phyloP scores from a whole-genome alignment of 768 basidiomycete genomes.

The Hygrophorus pudorinus region DNA sequence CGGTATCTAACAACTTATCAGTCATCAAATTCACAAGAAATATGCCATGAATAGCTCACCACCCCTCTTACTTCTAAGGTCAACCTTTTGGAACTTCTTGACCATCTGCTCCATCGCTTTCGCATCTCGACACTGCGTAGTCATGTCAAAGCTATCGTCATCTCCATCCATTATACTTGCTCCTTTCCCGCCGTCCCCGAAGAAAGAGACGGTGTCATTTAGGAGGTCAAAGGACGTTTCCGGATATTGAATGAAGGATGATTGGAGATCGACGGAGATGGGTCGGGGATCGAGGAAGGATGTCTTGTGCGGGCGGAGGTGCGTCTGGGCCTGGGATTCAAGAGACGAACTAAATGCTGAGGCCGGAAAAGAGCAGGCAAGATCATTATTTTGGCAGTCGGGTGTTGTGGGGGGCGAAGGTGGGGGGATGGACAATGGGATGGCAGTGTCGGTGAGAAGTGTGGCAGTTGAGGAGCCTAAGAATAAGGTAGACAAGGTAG shows the following conservation, averaged over 20 bases:
- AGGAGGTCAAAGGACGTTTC: slow-evolving; percentile 43
- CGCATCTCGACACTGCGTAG: background rate
- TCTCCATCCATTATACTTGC: slow-evolving; percentile 26
- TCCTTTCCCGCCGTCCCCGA: slow-evolving; percentile 13
- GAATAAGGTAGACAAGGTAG: slow-evolving; percentile 15
- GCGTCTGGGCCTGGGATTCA: slow-evolving; percentile 17
- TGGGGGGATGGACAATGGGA: slow-evolving; percentile 14
- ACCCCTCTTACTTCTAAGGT: no score
- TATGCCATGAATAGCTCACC: no score
- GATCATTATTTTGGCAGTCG: slow-evolving; percentile 3
- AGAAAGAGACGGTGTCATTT: slow-evolving; percentile 42
- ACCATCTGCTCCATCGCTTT: no score
- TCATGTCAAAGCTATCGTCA: slow-evolving; percentile 31
- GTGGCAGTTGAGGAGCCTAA: slow-evolving; percentile 14
- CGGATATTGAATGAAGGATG: slow-evolving; percentile 36
- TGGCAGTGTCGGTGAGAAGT: slow-evolving; percentile 16
- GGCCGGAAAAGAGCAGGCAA: slow-evolving; percentile 11
- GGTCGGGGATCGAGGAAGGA: slow-evolving; percentile 18
- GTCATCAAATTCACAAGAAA: no score
- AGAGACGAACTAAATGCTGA: slow-evolving; percentile 6
- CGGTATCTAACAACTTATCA: no score
- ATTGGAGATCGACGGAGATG: slow-evolving; percentile 34
- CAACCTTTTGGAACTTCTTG: no score
- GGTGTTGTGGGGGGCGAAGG: slow-evolving; percentile 10
- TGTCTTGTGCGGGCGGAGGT: slow-evolving; percentile 10